Percentiles rank a stretch among this genome's conserved stretches.
Evolutionary conservation across 148 eudicot genomes (phyloP).

Genomic region (Arbutus unedo): DNA sequence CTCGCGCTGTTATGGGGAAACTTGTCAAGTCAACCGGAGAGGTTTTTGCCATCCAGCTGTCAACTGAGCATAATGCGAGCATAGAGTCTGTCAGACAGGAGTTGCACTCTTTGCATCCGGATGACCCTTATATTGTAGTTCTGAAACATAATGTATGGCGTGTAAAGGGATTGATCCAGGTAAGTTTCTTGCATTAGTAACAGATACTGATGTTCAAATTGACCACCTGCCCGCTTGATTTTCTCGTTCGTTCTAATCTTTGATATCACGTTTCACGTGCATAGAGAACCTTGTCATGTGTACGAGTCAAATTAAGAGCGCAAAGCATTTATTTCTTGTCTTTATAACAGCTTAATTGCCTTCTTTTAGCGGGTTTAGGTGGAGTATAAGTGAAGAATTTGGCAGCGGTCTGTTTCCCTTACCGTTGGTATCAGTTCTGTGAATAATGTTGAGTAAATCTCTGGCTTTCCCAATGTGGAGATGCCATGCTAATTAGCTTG

Average conservation of each 20-base stretch:
- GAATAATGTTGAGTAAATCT: background rate
- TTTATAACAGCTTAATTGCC: background rate
- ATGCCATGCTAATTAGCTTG: background rate
- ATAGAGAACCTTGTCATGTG: background rate
- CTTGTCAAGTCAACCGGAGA: constrained; percentile 70
- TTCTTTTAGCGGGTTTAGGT: background rate
- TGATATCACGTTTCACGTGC: background rate
- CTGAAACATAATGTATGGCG: constrained; percentile 87
- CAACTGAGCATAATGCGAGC: constrained; percentile 71
- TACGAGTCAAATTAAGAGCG: background rate
- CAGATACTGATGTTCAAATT: constrained; percentile 5
- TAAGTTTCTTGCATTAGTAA: constrained; percentile 17
- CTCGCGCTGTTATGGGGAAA: constrained; percentile 77
- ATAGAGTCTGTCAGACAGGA: constrained; percentile 81
- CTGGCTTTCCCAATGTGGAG: constrained; percentile 4
- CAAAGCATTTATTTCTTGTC: background rate
- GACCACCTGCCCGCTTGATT: background rate
- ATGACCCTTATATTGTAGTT: constrained; percentile 71
- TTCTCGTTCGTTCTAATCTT: background rate
- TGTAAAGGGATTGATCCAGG: constrained; percentile 85
- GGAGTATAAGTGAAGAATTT: background rate
- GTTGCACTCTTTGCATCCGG: constrained; percentile 70
- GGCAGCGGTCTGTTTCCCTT: background rate
- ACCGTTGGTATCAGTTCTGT: background rate
- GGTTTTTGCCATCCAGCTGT: constrained; percentile 65